Conservation (phyloP, 1,139 yeast species). For the Scheffersomyces cryptocercus region DNA sequence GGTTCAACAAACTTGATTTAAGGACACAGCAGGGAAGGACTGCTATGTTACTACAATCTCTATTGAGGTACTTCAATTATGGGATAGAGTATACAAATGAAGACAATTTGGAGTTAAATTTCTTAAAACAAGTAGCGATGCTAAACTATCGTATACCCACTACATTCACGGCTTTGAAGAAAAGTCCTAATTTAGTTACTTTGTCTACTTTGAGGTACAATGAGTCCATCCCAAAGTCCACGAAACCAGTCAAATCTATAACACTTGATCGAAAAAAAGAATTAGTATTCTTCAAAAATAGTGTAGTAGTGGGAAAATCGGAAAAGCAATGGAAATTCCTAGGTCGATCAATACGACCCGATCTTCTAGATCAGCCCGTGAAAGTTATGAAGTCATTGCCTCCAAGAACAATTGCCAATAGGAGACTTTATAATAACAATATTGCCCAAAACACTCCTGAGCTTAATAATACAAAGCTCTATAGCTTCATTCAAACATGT, state of each 20-base stretch:
- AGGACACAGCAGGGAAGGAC: slow-evolving; percentile 32
- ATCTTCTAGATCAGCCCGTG: slow-evolving; percentile 19
- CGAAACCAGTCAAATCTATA: slow-evolving; percentile 16
- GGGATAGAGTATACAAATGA: slow-evolving; percentile 3
- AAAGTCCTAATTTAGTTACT: slow-evolving; percentile 33
- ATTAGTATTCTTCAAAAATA: slow-evolving; percentile 25
- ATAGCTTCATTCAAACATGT: slow-evolving; percentile 34
- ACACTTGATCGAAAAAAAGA: slow-evolving; percentile 15
- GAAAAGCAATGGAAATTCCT: slow-evolving; percentile 41
- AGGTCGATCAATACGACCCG: slow-evolving; percentile 32
- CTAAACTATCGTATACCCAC: slow-evolving; percentile 27
- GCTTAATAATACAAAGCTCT: slow-evolving; percentile 24
- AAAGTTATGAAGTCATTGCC: slow-evolving; percentile 20
- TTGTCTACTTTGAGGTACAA: slow-evolving; percentile 29
- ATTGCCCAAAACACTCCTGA: slow-evolving; percentile 19
- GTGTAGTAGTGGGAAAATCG: slow-evolving; percentile 33
- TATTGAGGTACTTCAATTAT: slow-evolving; percentile 23
- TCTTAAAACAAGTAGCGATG: slow-evolving; percentile 25
- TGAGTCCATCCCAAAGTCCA: slow-evolving; percentile 21
- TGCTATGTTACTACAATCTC: slow-evolving; percentile 26
- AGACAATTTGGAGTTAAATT: slow-evolving; percentile 21
- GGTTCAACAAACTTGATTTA: slow-evolving; percentile 32
- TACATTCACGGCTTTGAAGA: slow-evolving; percentile 29
- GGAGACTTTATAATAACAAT: slow-evolving; percentile 21
- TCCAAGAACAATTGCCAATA: slow-evolving; percentile 27